Evolutionary conservation across 495 filamentous ascomycete genomes (phyloP), one percentile per base, ranked within the genome.

Genomic region (Neohortaea acidophila): DNA sequence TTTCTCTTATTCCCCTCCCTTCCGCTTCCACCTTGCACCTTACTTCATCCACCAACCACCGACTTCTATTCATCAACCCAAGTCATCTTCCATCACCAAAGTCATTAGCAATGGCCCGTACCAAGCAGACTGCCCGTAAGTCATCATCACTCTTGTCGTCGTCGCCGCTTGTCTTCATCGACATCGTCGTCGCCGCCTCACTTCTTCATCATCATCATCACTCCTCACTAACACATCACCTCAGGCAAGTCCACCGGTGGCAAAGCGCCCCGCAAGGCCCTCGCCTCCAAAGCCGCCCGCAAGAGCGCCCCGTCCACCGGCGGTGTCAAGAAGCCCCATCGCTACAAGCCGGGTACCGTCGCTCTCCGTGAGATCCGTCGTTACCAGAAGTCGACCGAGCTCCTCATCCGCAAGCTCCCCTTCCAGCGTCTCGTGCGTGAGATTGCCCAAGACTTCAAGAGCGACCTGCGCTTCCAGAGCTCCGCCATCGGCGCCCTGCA

Each of bases 341-440:
- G 89, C 56, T 99, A 99, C 65, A 99, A 96, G 87, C 89, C 31
- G 75, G 75, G 76, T 72, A 99, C 89, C 71, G 89, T 99, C 80
- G 89, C 89, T 86, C 89, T 99, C 56, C 89, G 89, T 87, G 89
- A 99, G 73, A 99, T 99, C 64, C 91, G 89, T 86, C 89, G 89
- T 60, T 99, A 99, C 79, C 89, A 99, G 77, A 99, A 99, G 77
- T 94, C 85, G 53, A 99, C 89, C 57, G 89, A 99, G 83, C 87
- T 99, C 45, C 66, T 99, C 56, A 99, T 99, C 77, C 89, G 89
- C 77, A 99, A 99, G 84, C 84, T 99, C 55, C 89, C 89, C 60
- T 99, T 99, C 82, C 89, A 99, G 77, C 91, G 89, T 71, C 74
- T 99, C 59, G 89, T 99, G 47, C 89, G 89, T 81, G 89, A 99